Base-by-base conservation (phyloP, 1,284 basidiomycete species). In the Malassezia yamatoensis region DNA sequence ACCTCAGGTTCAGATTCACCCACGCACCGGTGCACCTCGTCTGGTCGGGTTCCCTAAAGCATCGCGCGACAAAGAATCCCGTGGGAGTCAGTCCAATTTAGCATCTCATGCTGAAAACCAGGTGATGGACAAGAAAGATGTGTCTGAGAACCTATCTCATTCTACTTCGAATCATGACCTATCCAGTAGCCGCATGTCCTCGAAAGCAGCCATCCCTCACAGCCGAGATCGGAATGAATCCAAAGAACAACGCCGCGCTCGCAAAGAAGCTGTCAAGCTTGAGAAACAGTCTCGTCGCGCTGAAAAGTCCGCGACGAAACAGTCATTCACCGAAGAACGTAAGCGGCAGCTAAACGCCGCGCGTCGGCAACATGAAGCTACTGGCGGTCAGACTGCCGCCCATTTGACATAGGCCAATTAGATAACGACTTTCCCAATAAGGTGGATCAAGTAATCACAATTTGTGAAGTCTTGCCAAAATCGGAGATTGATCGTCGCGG, bases 191-290 rank as follows among this genome's bases (percentile, higher is more conserved):
- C 24, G 7, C 4, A 29, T 29, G 24, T 29, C 24, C 24, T 29
- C 24, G 7, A 29, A 29, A 29, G 24, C 24, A 29, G 24, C 24
- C 4, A 16, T 33, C n/a, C 32, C 45, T 5, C 32, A 35, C 45
- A 47, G 61, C 43, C 60, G 67, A 3, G 59, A 65, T 40, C 49
- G 62, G 9, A 67, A 67, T 60, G 94, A 99, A 77, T 81, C 83
- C 3, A 82, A 83, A 54, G 90, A 90, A 64, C 89, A 88, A 43
- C 89, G 88, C 76, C 89, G 84, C 68, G 82, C 83, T 0, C 82
- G 94, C 18, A 99, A 98, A 76, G 80, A 82, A n/a, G 85, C 83
- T 0, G 83, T 90, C 36, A 98, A 96, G 76, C 81, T 80, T 21
- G 56, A 55, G 50, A 72, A 72, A 50, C 63, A 68, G 60, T 52